These are phyloP conservation scores for Ogataea pini DNA, from an alignment of 805 yeast species.

Conservation along the genomic window DNA sequence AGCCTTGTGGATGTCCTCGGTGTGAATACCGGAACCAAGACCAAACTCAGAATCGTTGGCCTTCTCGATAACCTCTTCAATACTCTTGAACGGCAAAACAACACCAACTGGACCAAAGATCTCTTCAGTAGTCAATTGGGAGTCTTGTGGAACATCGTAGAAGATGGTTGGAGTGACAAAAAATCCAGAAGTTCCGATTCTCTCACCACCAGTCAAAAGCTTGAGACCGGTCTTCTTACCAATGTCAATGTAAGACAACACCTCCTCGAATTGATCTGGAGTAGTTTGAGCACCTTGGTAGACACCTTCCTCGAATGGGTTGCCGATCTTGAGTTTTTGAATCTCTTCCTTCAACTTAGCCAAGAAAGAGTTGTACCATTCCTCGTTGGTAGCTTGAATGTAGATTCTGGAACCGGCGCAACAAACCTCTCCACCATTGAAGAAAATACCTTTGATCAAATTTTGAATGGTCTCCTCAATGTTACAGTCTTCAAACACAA, in stretches of 20 bases:
- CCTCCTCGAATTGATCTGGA: slow-evolving; percentile 63
- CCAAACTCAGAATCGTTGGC: slow-evolving; percentile 83
- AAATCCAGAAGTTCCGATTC: slow-evolving; percentile 68
- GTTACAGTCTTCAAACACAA: slow-evolving; percentile 77
- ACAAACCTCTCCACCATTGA: slow-evolving; percentile 91
- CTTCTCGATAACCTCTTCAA: slow-evolving; percentile 70
- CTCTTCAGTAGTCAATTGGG: slow-evolving; percentile 82
- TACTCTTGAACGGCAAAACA: slow-evolving; percentile 66
- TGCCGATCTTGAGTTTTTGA: slow-evolving; percentile 64
- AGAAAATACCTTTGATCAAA: slow-evolving; percentile 75
- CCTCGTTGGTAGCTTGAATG: slow-evolving; percentile 57
- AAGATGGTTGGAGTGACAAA: slow-evolving; percentile 83
- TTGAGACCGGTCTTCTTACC: slow-evolving; percentile 73
- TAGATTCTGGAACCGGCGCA: slow-evolving; percentile 90
- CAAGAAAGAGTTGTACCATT: slow-evolving; percentile 66
- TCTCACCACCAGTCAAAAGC: slow-evolving; percentile 79
- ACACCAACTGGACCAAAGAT: slow-evolving; percentile 90
- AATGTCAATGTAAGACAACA: slow-evolving; percentile 58
- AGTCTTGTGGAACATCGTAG: slow-evolving; percentile 73
- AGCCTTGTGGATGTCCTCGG: slow-evolving; percentile 66
- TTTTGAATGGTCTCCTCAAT: slow-evolving; percentile 62
- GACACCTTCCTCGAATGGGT: slow-evolving; percentile 70
- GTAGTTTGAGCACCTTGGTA: slow-evolving; percentile 81
- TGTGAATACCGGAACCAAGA: slow-evolving; percentile 86
- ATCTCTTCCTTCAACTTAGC: slow-evolving; percentile 53